phyloP scores from a whole-genome alignment of 2,329 filamentous ascomycete genomes.

The Neonectria sp. region DNA sequence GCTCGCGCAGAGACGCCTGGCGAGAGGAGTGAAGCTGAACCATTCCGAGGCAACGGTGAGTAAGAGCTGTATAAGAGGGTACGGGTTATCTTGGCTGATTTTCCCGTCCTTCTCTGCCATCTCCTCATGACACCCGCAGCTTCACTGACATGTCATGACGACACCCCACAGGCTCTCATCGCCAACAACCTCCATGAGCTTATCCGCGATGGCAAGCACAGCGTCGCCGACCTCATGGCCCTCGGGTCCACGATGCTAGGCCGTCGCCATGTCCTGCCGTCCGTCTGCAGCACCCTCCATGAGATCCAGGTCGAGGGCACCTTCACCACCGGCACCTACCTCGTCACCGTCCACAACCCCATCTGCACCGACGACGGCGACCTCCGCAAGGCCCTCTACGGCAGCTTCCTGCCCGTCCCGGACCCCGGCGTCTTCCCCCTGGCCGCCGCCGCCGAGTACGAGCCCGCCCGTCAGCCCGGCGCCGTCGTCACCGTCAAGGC shows the following conservation, averaged over 20 bases:
- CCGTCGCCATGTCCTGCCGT: slow-evolving; percentile 89
- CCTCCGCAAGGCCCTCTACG: slow-evolving; percentile 88
- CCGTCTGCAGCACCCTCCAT: slow-evolving; percentile 82
- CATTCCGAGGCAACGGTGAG: slow-evolving; percentile 87
- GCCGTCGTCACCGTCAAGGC: slow-evolving; percentile 81
- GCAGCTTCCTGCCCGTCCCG: slow-evolving; percentile 90
- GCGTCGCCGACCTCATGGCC: slow-evolving; percentile 92
- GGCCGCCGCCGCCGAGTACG: slow-evolving; percentile 76
- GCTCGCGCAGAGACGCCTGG: slow-evolving; percentile 89
- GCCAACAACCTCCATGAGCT: slow-evolving; percentile 94
- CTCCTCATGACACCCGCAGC: background rate
- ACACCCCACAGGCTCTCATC: slow-evolving; percentile 76
- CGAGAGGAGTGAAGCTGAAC: slow-evolving; percentile 89
- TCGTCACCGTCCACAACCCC: slow-evolving; percentile 94
- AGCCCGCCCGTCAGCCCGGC: slow-evolving; percentile 79
- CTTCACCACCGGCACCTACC: slow-evolving; percentile 90
- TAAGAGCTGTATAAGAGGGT: background rate
- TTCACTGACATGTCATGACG: slow-evolving; percentile 17
- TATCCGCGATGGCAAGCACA: slow-evolving; percentile 95
- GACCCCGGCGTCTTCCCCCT: slow-evolving; percentile 77
- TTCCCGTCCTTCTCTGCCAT: background rate
- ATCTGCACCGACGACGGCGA: slow-evolving; percentile 90
- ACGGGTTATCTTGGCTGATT: too few species aligned
- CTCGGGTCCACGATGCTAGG: slow-evolving; percentile 94
- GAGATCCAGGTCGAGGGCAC: slow-evolving; percentile 96